phyloP scores from a whole-genome alignment of 306 rosid genomes.

The Rosa lucieae region DNA sequence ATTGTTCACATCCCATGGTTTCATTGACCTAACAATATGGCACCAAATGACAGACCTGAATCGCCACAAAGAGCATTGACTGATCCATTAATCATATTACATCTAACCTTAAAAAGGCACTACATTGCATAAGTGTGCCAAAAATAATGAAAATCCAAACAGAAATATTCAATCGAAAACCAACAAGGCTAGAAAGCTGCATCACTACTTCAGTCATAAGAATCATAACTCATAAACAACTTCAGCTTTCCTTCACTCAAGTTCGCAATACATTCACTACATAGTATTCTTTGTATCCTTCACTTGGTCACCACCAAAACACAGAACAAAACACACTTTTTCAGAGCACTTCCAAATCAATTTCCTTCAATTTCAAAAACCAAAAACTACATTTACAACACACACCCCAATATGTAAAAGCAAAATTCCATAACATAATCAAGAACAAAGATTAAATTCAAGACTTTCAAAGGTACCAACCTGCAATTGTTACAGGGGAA shows the following conservation, averaged over 20 bases:
- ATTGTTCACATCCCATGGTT: neutral
- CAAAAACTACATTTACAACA: neutral
- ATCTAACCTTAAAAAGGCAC: neutral
- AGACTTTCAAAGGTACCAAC: constrained; percentile 49
- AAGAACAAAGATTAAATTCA: neutral
- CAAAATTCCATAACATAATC: neutral
- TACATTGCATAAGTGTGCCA: constrained; percentile 3
- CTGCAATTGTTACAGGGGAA: constrained; percentile 92
- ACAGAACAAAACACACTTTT: constrained; percentile 3
- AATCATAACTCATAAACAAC: neutral
- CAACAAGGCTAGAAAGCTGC: neutral
- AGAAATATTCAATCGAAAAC: neutral
- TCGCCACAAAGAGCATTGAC: neutral
- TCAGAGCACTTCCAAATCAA: neutral
- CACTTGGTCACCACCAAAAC: constrained; percentile 13
- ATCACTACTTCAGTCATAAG: neutral
- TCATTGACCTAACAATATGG: neutral
- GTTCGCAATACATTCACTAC: neutral
- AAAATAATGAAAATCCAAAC: neutral
- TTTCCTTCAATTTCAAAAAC: neutral
- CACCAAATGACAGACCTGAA: neutral
- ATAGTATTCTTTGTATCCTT: neutral
- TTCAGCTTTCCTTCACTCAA: neutral
- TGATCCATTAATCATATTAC: neutral
- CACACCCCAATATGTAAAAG: neutral